These are phyloP conservation scores for Debaryomyces singareniensis DNA, from an alignment of 1,139 yeast genomes.

Conservation along the genomic window DNA sequence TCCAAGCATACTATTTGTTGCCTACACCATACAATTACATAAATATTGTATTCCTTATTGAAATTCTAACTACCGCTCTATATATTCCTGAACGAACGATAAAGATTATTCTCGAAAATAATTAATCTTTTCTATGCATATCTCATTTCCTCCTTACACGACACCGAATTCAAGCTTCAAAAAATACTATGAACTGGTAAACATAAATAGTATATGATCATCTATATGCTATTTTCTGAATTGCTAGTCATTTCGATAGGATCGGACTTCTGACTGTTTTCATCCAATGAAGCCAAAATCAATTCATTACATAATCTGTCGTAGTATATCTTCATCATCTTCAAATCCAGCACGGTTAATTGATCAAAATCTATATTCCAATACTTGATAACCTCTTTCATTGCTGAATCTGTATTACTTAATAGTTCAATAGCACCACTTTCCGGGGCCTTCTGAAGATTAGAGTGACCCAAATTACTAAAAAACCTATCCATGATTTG, in stretches of 20 bases:
- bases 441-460: not conserved
- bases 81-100: no score
- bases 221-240: not conserved
- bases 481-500: conserved; percentile 45
- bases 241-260: not conserved
- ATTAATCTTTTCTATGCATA: not conserved
- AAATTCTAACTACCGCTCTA: no score
- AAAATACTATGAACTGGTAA: no score
- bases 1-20: no score
- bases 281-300: not conserved
- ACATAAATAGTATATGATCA: no score
- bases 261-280: not conserved
- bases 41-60: no score
- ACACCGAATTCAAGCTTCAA: no score
- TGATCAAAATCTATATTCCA: conserved; percentile 30
- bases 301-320: conserved; percentile 31
- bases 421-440: not conserved
- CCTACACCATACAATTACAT: no score
- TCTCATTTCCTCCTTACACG: conserved; percentile 1
- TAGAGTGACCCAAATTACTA: conserved; percentile 3
- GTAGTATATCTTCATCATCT: conserved; percentile 26
- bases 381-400: conserved; percentile 24
- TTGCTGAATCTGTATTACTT: not conserved
- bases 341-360: conserved; percentile 30
- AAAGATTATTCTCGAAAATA: no score